Conservation (phyloP, 768 basidiomycete genomes). For the Clitopilus hobsonii region DNA sequence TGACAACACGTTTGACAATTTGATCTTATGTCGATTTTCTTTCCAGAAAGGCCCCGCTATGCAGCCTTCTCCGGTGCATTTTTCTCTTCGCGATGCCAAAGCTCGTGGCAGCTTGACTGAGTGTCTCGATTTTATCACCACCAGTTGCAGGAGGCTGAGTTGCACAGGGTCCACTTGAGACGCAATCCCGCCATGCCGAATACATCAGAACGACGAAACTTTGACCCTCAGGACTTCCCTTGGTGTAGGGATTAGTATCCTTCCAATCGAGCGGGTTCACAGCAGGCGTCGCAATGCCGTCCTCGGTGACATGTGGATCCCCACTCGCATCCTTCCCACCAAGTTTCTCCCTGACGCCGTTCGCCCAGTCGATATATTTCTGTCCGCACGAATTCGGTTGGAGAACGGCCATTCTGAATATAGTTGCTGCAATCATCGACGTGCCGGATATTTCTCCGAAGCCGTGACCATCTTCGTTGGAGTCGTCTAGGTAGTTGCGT, state of each 20-base stretch:
- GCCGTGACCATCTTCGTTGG: slow-evolving; percentile 19
- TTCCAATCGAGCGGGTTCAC: slow-evolving; percentile 32
- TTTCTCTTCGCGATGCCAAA: background rate
- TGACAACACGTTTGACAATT: background rate
- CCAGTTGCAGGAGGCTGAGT: too few species aligned
- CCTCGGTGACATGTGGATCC: slow-evolving; percentile 21
- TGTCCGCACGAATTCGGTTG: slow-evolving; percentile 22
- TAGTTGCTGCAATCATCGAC: slow-evolving; percentile 31
- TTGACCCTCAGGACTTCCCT: slow-evolving; percentile 35
- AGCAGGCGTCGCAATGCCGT: slow-evolving; percentile 28
- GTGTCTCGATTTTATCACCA: too few species aligned
- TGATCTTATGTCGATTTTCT: background rate
- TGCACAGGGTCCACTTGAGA: slow-evolving; percentile 10
- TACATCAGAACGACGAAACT: slow-evolving; percentile 33
- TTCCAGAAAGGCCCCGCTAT: background rate
- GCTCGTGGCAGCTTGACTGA: too few species aligned
- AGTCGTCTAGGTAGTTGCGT: slow-evolving; percentile 36
- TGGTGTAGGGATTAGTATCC: slow-evolving; percentile 24
- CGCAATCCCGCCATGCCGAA: slow-evolving; percentile 35
- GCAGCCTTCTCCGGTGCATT: background rate
- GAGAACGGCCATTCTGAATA: slow-evolving; percentile 36
- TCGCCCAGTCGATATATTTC: slow-evolving; percentile 32
- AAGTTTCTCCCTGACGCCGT: slow-evolving; percentile 20
- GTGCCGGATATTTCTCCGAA: slow-evolving; percentile 43
- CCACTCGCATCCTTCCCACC: slow-evolving; percentile 18